These are phyloP conservation scores for Metschnikowia picachoensis DNA, from an alignment of 805 yeast species.

Conservation along the genomic window DNA sequence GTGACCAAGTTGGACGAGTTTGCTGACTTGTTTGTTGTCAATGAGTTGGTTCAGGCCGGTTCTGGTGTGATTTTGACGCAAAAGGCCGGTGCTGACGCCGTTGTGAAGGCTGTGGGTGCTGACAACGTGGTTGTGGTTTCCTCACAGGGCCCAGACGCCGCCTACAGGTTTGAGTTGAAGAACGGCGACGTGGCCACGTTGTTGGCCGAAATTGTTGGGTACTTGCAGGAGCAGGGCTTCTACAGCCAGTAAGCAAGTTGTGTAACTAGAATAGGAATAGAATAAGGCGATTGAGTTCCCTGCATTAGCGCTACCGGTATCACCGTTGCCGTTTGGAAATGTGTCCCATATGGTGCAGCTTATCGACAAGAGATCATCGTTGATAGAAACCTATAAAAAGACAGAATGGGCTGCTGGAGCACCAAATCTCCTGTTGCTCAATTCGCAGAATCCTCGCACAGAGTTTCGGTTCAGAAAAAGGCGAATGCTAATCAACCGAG, in stretches of 20 bases:
- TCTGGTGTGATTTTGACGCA: conserved; percentile 72
- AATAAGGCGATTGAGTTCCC: no score
- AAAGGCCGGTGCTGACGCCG: conserved; percentile 30
- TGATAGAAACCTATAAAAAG: no score
- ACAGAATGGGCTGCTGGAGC: no score
- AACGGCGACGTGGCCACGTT: conserved; percentile 30
- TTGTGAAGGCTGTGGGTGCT: conserved; percentile 37
- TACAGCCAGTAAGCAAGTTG: conserved; percentile 30
- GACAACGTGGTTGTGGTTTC: conserved; percentile 54
- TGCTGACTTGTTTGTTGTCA: conserved; percentile 59
- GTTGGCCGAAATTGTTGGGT: conserved; percentile 67
- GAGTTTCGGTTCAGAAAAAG: no score
- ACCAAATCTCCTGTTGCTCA: no score
- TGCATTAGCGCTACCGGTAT: no score
- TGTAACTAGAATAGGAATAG: no score
- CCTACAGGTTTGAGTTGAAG: conserved; percentile 11
- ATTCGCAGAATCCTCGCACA: no score
- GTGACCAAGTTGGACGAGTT: conserved; percentile 48
- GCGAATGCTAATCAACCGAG: no score
- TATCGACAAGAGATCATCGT: no score
- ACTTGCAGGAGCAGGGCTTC: conserved; percentile 81
- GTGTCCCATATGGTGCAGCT: no score
- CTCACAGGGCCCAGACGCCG: conserved; percentile 16
- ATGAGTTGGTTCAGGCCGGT: conserved; percentile 84
- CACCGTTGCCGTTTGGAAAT: no score